Percentiles rank a stretch among this genome's conserved stretches.
phyloP scores from a whole-genome alignment of 139 green algal genomes.

The Tetratostichococcus sp. region DNA sequence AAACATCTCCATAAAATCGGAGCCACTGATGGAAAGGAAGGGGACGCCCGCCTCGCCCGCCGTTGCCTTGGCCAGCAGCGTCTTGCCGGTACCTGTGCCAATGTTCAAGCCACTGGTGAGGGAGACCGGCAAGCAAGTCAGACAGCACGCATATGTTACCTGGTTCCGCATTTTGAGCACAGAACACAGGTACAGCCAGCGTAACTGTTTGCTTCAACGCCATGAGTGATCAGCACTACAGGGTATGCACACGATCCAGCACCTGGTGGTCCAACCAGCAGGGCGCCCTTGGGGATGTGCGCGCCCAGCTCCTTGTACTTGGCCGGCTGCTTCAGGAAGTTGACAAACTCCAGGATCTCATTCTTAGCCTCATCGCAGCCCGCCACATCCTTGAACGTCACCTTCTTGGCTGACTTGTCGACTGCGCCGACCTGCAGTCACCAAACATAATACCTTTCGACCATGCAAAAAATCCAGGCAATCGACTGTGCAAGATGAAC shows the following conservation, averaged over 20 bases:
- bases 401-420: conserved; percentile 89
- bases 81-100: conserved; percentile 88
- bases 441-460: too few species aligned
- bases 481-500: too few species aligned
- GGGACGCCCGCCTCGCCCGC: conserved; percentile 93
- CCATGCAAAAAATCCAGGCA: too few species aligned
- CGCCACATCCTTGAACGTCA: conserved; percentile 91
- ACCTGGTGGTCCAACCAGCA: conserved; percentile 81
- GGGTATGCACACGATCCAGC: too few species aligned
- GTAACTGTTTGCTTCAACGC: too few species aligned
- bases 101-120: too few species aligned
- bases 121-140: too few species aligned
- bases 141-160: too few species aligned
- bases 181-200: too few species aligned
- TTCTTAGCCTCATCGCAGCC: conserved; percentile 95
- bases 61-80: conserved; percentile 93
- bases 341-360: conserved; percentile 98
- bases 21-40: conserved; percentile 81
- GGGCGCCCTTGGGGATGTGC: conserved; percentile 88
- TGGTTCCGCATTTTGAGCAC: too few species aligned
- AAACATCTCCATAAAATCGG: conserved; percentile 87
- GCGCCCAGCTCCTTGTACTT: conserved; percentile 83
- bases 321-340: conserved; percentile 80
- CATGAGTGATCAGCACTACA: too few species aligned
- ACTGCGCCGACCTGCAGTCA: conserved; percentile 48